Conservation (phyloP, 352 stramenopile species). For the Phytophthora quininea region DNA sequence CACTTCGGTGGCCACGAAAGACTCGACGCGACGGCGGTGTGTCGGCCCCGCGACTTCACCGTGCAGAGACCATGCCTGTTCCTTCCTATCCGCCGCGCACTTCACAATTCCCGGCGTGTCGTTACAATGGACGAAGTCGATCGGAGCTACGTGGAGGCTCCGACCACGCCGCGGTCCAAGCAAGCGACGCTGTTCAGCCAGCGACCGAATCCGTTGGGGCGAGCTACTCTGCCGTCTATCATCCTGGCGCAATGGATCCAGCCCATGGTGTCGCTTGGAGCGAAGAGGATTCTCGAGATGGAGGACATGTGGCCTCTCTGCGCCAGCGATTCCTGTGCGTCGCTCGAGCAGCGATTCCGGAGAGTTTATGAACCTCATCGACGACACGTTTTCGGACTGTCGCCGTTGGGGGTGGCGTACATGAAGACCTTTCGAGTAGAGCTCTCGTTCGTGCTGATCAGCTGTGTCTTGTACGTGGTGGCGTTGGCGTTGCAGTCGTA, state of each 20-base stretch:
- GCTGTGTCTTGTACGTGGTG: constrained; percentile 35
- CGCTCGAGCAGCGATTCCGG: constrained; percentile 28
- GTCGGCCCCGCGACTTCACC: neutral
- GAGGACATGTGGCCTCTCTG: constrained; percentile 41
- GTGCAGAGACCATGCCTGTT: constrained; percentile 2
- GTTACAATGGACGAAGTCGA: neutral
- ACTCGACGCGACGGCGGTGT: neutral
- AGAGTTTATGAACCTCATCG: constrained; percentile 21
- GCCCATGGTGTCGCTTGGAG: constrained; percentile 36
- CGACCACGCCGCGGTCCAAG: neutral
- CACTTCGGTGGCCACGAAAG: neutral
- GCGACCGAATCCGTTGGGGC: constrained; percentile 39
- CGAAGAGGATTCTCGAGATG: constrained; percentile 30
- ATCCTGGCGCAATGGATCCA: constrained; percentile 42
- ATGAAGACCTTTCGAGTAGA: constrained; percentile 21
- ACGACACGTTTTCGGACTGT: constrained; percentile 17
- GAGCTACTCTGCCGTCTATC: constrained; percentile 36
- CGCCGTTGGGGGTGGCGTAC: constrained; percentile 25
- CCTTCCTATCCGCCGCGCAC: neutral
- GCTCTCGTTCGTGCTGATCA: constrained; percentile 13
- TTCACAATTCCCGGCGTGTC: neutral
- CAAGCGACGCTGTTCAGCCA: constrained; percentile 15
- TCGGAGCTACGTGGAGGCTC: constrained; percentile 35
- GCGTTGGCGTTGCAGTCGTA: constrained; percentile 35
- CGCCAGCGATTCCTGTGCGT: constrained; percentile 26